Evolutionary conservation across 2,329 filamentous ascomycete species (phyloP).

Genomic region (Chaetomium olivaceum): DNA sequence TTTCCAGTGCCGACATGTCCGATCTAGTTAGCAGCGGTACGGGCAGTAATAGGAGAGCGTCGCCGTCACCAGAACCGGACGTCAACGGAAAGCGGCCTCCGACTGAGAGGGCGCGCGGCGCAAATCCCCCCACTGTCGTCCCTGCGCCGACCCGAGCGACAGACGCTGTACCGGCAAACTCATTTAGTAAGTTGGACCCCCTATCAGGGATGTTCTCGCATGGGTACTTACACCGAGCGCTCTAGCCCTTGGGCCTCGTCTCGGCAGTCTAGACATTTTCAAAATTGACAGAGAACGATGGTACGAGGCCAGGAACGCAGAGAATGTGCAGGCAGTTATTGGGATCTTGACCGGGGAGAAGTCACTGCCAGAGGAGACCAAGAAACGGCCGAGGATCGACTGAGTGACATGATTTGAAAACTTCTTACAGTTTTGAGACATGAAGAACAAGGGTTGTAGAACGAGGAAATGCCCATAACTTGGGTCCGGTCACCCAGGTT

Average conservation of each 20-base stretch:
- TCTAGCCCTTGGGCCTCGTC: conserved; percentile 8
- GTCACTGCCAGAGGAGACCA: not conserved
- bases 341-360: conserved; percentile 7
- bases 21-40: not conserved
- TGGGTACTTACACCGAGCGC: not conserved
- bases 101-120: not conserved
- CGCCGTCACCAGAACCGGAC: not conserved
- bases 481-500: too few species aligned
- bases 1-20: not conserved
- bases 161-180: not conserved
- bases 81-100: not conserved
- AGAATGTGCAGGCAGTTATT: conserved; percentile 12
- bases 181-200: conserved; percentile 4
- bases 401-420: too few species aligned
- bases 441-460: not conserved
- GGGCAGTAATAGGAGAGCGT: not conserved
- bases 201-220: not conserved
- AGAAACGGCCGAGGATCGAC: conserved; percentile 14
- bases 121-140: not conserved
- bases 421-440: too few species aligned
- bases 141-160: not conserved
- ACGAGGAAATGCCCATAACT: not conserved
- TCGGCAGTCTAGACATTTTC: conserved; percentile 5
- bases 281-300: not conserved
- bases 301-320: conserved; percentile 4